Conservation (phyloP, 345 rosid genomes). For the Turnera subulata region DNA sequence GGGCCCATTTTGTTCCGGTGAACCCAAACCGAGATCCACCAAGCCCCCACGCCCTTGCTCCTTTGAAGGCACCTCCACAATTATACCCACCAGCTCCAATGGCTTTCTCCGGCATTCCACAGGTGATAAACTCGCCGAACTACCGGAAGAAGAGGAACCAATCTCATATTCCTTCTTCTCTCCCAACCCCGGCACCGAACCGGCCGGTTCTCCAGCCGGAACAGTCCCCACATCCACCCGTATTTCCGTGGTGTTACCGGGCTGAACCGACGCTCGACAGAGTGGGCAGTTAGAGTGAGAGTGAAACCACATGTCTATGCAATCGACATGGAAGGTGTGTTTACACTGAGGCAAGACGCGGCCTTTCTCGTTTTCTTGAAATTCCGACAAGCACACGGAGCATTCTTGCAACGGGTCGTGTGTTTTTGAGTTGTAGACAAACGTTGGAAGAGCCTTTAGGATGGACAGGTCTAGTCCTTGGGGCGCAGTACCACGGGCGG, state of each 20-base stretch:
- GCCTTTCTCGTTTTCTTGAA: slow-evolving; percentile 13
- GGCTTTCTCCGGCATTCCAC: slow-evolving; percentile 6
- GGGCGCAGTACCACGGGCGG: background rate
- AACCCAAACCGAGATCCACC: background rate
- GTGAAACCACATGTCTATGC: slow-evolving; percentile 25
- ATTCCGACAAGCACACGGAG: slow-evolving; percentile 23
- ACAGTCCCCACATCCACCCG: background rate
- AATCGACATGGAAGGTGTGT: slow-evolving; percentile 21
- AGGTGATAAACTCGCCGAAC: background rate
- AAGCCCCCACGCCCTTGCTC: background rate
- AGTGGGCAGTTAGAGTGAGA: slow-evolving; percentile 27
- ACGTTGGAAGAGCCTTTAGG: slow-evolving; percentile 4
- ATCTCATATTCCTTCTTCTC: background rate
- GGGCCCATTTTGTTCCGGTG: background rate
- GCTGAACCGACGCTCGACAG: slow-evolving; percentile 10
- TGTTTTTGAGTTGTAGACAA: slow-evolving; percentile 3
- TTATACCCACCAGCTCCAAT: background rate
- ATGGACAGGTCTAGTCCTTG: slow-evolving; percentile 8
- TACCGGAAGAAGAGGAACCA: slow-evolving; percentile 1
- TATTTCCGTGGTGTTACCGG: background rate
- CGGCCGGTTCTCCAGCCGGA: background rate
- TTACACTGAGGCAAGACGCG: slow-evolving; percentile 21
- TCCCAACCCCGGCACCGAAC: background rate
- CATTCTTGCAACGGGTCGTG: slow-evolving; percentile 2
- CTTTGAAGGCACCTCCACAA: background rate